Evolutionary conservation across 306 rosid genomes (phyloP).

Genomic region (Fragaria nilgerrensis): DNA sequence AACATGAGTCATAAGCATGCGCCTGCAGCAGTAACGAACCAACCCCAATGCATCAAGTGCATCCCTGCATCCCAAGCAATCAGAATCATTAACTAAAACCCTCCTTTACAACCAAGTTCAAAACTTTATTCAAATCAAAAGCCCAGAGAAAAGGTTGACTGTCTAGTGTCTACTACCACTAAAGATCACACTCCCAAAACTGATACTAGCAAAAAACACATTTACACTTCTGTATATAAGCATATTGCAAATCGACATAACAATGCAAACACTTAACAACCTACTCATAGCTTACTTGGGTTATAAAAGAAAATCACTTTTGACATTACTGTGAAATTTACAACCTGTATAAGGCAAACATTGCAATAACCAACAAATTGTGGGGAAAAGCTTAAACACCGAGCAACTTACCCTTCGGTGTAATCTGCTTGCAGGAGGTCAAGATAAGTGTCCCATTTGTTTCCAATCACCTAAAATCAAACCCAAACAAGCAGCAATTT

Average conservation of each 20-base stretch:
- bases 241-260: background rate
- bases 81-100: background rate
- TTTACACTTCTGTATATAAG: background rate
- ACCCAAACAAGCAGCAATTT: background rate
- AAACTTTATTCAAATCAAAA: background rate
- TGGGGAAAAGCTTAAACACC: background rate
- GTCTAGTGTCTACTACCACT: background rate
- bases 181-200: background rate
- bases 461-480: conserved; percentile 69
- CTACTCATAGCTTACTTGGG: background rate
- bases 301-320: background rate
- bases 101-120: background rate
- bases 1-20: conserved; percentile 98
- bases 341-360: background rate
- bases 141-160: background rate
- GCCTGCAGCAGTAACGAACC: conserved; percentile 91
- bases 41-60: conserved; percentile 89
- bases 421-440: conserved; percentile 91
- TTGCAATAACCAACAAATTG: background rate
- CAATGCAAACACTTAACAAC: background rate
- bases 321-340: background rate
- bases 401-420: conserved; percentile 64
- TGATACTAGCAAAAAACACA: background rate
- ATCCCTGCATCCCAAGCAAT: conserved; percentile 48
- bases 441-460: conserved; percentile 91